These are phyloP conservation scores for Cladosporium velox DNA, from an alignment of 2,329 filamentous ascomycete species.

Conservation along the genomic window DNA sequence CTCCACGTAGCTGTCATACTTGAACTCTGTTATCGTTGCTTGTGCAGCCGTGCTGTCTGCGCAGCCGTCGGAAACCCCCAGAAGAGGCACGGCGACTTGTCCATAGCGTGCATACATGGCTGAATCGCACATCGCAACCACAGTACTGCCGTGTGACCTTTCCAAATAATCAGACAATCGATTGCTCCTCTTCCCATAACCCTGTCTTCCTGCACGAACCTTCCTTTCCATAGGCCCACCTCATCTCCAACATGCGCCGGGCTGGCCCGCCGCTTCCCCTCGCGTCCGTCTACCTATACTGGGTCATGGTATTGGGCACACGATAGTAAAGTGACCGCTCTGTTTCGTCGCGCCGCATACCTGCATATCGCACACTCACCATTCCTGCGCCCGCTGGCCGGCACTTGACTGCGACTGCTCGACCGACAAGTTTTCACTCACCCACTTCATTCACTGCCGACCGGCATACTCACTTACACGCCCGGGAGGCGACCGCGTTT, in stretches of 20 bases:
- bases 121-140: not conserved
- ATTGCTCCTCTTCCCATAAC: not conserved
- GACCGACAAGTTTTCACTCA: not conserved
- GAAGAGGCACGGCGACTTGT: not conserved
- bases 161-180: not conserved
- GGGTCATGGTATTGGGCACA: not conserved
- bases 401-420: not conserved
- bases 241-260: not conserved
- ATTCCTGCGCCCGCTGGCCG: not conserved
- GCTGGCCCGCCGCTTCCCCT: not conserved
- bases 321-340: constrained; percentile 6
- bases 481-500: not conserved
- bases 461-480: not conserved
- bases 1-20: not conserved
- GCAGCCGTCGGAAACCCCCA: not conserved
- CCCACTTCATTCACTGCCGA: not conserved
- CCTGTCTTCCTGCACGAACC: not conserved
- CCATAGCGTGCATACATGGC: not conserved
- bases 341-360: not conserved
- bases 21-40: not conserved
- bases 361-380: not conserved
- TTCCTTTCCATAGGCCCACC: not conserved
- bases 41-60: not conserved
- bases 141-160: not conserved
- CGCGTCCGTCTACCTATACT: not conserved